Evolutionary conservation across 805 yeast genomes (phyloP), one percentile per base, ranked within the genome.

Genomic region (Cyberlindnera suaveolens): DNA sequence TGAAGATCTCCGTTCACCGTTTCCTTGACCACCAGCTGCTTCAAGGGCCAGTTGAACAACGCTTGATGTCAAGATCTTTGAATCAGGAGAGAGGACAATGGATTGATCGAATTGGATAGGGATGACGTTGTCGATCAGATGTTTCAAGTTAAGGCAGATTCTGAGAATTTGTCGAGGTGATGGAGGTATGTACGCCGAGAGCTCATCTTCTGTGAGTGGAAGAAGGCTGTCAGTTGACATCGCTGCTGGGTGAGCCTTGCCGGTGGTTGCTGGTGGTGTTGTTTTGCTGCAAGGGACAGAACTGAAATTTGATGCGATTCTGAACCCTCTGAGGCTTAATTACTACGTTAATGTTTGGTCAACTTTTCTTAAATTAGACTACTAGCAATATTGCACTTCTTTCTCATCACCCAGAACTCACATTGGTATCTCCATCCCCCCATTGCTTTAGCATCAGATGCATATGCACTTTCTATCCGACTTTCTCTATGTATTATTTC

Each of bases 11-110:
- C 62, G 56, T 39, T 67, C 62, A 3, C 83, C 85, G 38, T 75
- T 63, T 5, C 87, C 87, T 39, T 69, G 68, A 17, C 95, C 96
- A 9, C 95, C 95, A 16, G 95, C 95, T 6, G 95, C 93, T 26
- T 71, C 73, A 42, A 75, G 69, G 2, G 80, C 83, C 45, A 86
- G 68, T 13, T 69, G 58, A n/a, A 84, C 59, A 2, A 85, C 85
- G 15, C 70, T 68, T 3, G 68, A 68, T 47, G 77, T 81, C 43
- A 87, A 61, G 32, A 85, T 71, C 1, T 79, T 71, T 0, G 87
- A 78, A 42, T 76, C 78, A 6, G 79, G 77, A 9, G 71, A 62
- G 6, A 76, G 64, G 36, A 87, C 73, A 3, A 68, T 68, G 5
- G 64, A 58, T 14, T 65, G 71, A 10, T 71, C 74, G 47, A 79